Conservation (phyloP, 23 red algal genomes). For the Agarophyton chilense region DNA sequence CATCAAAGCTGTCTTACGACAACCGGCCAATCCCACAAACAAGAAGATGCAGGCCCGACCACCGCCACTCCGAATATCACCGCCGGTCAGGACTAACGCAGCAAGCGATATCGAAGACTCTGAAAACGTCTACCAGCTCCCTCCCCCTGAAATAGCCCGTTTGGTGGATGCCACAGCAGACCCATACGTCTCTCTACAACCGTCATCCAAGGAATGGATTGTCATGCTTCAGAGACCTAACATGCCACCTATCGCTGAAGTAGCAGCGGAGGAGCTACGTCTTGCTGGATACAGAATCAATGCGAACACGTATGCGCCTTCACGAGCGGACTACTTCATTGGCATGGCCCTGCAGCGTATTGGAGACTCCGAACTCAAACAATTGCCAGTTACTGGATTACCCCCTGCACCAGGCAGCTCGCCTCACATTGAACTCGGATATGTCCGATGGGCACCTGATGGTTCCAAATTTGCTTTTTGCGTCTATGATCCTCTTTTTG, state of each 20-base stretch:
- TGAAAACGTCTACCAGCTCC: slow-evolving; percentile 62
- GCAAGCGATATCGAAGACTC: slow-evolving; percentile 50
- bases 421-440: slow-evolving; percentile 68
- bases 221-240: slow-evolving; percentile 82
- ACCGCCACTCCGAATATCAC: slow-evolving; percentile 20
- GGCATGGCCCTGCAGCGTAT: slow-evolving; percentile 76
- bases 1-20: not conserved
- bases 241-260: slow-evolving; percentile 76
- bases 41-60: not conserved
- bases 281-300: slow-evolving; percentile 94
- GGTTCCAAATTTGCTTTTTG: slow-evolving; percentile 86
- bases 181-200: slow-evolving; percentile 72
- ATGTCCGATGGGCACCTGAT: slow-evolving; percentile 92
- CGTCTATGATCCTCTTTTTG: slow-evolving; percentile 68
- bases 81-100: not conserved
- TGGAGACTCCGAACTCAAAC: slow-evolving; percentile 32
- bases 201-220: slow-evolving; percentile 70
- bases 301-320: slow-evolving; percentile 83
- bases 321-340: slow-evolving; percentile 83
- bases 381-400: slow-evolving; percentile 46
- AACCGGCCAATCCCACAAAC: not conserved
- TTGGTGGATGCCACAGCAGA: slow-evolving; percentile 78
- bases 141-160: slow-evolving; percentile 67
- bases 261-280: slow-evolving; percentile 85
- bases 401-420: slow-evolving; percentile 35